Evolutionary conservation across 2,329 filamentous ascomycete species (phyloP), one percentile per base, ranked within the genome.

Genomic region (Xylariaceae sp.): DNA sequence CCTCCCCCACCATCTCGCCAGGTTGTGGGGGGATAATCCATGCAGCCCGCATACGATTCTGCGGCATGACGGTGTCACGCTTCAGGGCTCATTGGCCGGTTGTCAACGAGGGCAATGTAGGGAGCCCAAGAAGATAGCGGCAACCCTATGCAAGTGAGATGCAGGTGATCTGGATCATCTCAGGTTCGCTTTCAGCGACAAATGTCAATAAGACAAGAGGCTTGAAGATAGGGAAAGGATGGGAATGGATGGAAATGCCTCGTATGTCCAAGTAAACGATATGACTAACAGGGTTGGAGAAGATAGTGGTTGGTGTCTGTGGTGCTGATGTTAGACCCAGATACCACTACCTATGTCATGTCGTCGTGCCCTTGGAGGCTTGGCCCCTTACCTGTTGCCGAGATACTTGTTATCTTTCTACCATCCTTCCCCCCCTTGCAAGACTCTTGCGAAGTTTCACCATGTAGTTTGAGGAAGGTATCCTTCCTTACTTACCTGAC

Each of bases 191-290:
- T 23, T 49, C 17, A 30, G 17, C 47, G 18, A 30, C 17, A 9
- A 30, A 30, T 30, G 23, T 30, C 23, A 8, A 15, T 5, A 17
- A 48, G 6, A 10, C 17, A 42, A 13, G 45, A 15, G 45, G 45
- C 45, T 48, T 8, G 18, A 15, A 18, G 45, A 48, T 48, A 48
- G 45, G n/a, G 15, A 48, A 48, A 48, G 45, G 15, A 13, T 10
- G 9, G 37, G 37, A 42, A 42, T 4, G 37, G 13, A 42, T 42
- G 37, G 13, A 42, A 42, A 42, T 8, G 37, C 4, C 48, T 75
- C 78, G 15, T 30, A 30, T 30, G 23, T 42, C 37, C 37, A 8
- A 42, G 37, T 10, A 42, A 42, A 9, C 4, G 37, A 8, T 42
- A 42, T 42, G 37, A 42, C 11, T 10, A 42, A 42, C 37, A 42